phyloP scores from a whole-genome alignment of 345 rosid genomes.

The Eucalyptus regnans region DNA sequence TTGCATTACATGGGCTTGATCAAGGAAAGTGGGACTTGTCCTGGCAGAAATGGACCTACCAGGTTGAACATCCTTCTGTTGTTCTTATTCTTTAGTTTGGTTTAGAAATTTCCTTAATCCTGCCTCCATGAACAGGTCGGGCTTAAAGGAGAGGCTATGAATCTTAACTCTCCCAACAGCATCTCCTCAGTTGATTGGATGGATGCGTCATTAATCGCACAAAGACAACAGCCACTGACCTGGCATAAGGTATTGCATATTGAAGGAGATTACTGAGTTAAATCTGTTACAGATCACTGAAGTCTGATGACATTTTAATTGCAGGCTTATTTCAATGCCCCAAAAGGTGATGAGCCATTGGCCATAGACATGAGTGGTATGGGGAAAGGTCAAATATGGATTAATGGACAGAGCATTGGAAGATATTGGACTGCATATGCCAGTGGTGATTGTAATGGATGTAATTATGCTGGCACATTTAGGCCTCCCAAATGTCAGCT shows the following conservation, averaged over 20 bases:
- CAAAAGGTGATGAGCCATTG: conserved; percentile 84
- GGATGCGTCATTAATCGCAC: conserved; percentile 45
- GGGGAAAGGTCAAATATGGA: conserved; percentile 99
- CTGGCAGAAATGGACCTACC: conserved; percentile 97
- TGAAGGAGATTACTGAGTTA: background rate
- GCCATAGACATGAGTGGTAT: conserved; percentile 96
- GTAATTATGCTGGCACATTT: conserved; percentile 70
- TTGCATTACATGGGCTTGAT: conserved; percentile 81
- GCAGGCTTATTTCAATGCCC: conserved; percentile 82
- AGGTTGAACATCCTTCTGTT: conserved; percentile 27
- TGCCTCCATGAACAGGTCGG: conserved; percentile 53
- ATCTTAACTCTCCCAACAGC: conserved; percentile 55
- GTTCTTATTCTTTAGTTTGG: background rate
- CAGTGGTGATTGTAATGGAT: conserved; percentile 61
- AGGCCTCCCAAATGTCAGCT: conserved; percentile 73
- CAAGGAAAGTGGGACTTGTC: conserved; percentile 89
- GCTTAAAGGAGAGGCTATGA: conserved; percentile 95
- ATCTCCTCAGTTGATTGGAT: conserved; percentile 69
- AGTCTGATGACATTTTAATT: background rate
- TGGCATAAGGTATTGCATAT: conserved; percentile 75
- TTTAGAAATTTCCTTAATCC: background rate
- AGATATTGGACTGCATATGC: conserved; percentile 97
- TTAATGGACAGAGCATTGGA: conserved; percentile 86
- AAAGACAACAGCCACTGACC: conserved; percentile 71
- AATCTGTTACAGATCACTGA: background rate